Base-by-base conservation (phyloP, 345 rosid genomes). In the Chamaenerion angustifolium region DNA sequence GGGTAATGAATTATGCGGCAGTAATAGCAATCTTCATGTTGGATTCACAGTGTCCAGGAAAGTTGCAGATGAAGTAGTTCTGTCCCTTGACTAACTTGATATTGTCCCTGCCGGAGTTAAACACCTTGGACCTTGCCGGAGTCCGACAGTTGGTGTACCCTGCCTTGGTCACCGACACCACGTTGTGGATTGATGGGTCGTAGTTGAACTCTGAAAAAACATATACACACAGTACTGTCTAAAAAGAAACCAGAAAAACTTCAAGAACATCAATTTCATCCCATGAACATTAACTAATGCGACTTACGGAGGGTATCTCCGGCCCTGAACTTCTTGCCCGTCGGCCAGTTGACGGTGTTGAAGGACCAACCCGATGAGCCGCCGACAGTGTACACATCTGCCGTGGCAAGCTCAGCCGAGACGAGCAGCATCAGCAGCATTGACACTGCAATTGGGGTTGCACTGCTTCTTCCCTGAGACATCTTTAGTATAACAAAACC, bases 21-120 rank as follows among this genome's bases (percentile, higher is more conserved):
- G 25, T 54, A 8, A 77, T 44, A 17, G 71, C 79, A 42, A 76
- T 68, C 66, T 73, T 76, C 82, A 76, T 76, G 2, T 72, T 74
- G 8, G 70, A 60, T 35, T 66, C 60, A 42, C 79, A 73, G 58
- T 77, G 82, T 0, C 79, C 71, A n/a, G 67, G 53, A 14, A 49
- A 19, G 65, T 21, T 65, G 68, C 82, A 73, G 4, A 73, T 63
- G 76, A 73, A 77, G 65, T 60, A 76, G 62, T 70, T 76, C 12
- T 6, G 54, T 27, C 82, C 82, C 74, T 64, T 73, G 17, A 18
- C 68, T 49, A 76, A 56, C 55, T 51, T 65, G 6, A 77, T 51
- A 53, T 25, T 63, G 64, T 73, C 83, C 8, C 59, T 62, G 45
- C 83, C 83, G 9, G 79, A 65, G 0, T 12, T 68, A 35, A 43